Conservation (phyloP, 2,329 filamentous ascomycete genomes). For the Aphanocladium album region DNA sequence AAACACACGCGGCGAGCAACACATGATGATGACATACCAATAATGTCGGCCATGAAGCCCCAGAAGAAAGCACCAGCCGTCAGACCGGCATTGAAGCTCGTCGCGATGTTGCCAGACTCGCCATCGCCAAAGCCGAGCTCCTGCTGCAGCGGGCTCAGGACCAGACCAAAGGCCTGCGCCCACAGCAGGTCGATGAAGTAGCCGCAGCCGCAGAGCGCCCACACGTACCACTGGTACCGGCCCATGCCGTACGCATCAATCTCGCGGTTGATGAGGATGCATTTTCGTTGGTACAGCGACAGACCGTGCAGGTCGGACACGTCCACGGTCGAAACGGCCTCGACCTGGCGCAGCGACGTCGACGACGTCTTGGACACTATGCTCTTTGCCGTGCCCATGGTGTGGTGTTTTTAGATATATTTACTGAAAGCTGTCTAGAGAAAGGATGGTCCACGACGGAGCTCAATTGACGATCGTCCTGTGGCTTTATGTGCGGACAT, state of each 20-base stretch:
- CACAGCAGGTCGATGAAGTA: slow-evolving; percentile 53
- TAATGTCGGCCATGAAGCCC: slow-evolving; percentile 50
- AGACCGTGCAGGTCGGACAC: slow-evolving; percentile 20
- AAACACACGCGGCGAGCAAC: neutral
- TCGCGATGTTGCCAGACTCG: slow-evolving; percentile 43
- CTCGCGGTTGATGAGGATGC: slow-evolving; percentile 35
- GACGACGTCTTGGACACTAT: neutral
- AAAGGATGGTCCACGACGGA: no score
- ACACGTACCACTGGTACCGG: slow-evolving; percentile 48
- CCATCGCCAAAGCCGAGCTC: slow-evolving; percentile 46
- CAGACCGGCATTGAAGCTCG: slow-evolving; percentile 49
- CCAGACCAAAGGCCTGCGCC: slow-evolving; percentile 54
- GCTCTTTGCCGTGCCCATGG: neutral
- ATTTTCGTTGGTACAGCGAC: slow-evolving; percentile 31
- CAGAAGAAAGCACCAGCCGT: slow-evolving; percentile 52
- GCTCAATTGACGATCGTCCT: no score
- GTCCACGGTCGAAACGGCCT: neutral
- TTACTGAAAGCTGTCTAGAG: neutral
- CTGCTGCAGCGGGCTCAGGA: slow-evolving; percentile 49
- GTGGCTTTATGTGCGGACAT: neutral
- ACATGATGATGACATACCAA: slow-evolving; percentile 22
- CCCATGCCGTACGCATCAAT: slow-evolving; percentile 50
- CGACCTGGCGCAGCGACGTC: neutral
- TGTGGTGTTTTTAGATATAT: neutral
- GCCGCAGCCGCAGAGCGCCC: slow-evolving; percentile 48